phyloP scores from a whole-genome alignment of 139 green algal genomes.

The Pseudopediastrum boryanum region DNA sequence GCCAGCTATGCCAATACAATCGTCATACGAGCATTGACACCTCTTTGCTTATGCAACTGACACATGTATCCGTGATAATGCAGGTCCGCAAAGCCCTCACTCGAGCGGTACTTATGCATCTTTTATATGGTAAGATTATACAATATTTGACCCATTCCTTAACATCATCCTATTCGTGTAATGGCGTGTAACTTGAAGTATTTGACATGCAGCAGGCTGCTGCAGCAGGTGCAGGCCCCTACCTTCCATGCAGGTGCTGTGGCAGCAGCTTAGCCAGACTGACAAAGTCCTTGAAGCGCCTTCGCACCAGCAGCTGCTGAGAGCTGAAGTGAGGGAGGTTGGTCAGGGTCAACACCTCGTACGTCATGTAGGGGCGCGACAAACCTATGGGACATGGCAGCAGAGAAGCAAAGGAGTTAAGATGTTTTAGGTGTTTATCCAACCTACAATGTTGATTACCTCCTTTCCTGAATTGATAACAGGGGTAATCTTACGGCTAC shows the following conservation, averaged over 20 bases:
- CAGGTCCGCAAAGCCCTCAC: no score
- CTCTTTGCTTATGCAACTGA: no score
- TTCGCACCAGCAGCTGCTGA: slow-evolving; percentile 6
- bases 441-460: background rate
- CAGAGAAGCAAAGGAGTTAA: background rate
- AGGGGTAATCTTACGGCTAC: background rate
- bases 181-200: background rate
- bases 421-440: background rate
- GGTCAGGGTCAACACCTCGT: slow-evolving; percentile 24
- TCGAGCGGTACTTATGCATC: no score
- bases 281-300: slow-evolving; percentile 36
- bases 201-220: background rate
- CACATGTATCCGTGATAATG: no score
- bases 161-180: background rate
- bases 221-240: background rate
- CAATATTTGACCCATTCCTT: background rate
- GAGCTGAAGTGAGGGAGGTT: slow-evolving; percentile 27
- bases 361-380: slow-evolving; percentile 28
- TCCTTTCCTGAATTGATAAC: background rate
- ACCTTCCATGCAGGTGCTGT: slow-evolving; percentile 32
- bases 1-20: no score
- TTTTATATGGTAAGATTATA: background rate
- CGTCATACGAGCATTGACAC: no score
- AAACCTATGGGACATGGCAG: slow-evolving; percentile 1
- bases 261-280: slow-evolving; percentile 35